phyloP scores from a whole-genome alignment of 768 basidiomycete species.

The Leucosporidium creatinivorum region DNA sequence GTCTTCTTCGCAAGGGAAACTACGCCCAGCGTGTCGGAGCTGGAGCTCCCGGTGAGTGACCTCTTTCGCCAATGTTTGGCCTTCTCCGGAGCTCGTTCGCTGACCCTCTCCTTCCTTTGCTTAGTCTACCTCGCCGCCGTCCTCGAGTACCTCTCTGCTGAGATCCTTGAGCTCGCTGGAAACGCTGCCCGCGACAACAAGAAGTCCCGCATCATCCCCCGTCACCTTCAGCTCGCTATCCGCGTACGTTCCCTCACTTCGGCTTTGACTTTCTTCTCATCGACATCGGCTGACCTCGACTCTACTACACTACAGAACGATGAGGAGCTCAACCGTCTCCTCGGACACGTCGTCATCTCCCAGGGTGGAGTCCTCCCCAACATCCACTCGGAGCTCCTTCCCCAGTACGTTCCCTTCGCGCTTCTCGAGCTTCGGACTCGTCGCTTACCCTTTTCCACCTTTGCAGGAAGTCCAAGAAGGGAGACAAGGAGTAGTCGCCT shows the following conservation, averaged over 20 bases:
- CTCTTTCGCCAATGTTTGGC: background rate
- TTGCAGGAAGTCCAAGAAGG: no score
- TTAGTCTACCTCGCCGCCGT: conserved; percentile 82
- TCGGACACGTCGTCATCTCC: conserved; percentile 79
- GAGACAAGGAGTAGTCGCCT: no score
- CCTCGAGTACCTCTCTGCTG: conserved; percentile 83
- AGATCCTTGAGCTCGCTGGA: conserved; percentile 87
- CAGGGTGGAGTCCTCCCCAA: conserved; percentile 82
- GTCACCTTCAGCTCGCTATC: conserved; percentile 86
- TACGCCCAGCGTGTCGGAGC: conserved; percentile 64
- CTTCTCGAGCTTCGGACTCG: no score
- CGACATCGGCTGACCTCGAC: background rate
- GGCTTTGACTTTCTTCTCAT: background rate
- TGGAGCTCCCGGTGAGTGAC: conserved; percentile 51
- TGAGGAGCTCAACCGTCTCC: conserved; percentile 55
- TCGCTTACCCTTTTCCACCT: no score
- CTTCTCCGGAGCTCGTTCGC: background rate
- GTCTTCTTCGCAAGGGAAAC: conserved; percentile 65
- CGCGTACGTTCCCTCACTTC: conserved; percentile 40
- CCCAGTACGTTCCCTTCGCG: conserved; percentile 25
- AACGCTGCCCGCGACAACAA: conserved; percentile 53
- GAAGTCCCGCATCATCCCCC: conserved; percentile 79
- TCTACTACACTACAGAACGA: conserved; percentile 28
- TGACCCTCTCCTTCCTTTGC: background rate
- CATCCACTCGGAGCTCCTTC: conserved; percentile 61